Base-by-base conservation (phyloP, 2,329 filamentous ascomycete species). In the Phaeosphaeria sp. region DNA sequence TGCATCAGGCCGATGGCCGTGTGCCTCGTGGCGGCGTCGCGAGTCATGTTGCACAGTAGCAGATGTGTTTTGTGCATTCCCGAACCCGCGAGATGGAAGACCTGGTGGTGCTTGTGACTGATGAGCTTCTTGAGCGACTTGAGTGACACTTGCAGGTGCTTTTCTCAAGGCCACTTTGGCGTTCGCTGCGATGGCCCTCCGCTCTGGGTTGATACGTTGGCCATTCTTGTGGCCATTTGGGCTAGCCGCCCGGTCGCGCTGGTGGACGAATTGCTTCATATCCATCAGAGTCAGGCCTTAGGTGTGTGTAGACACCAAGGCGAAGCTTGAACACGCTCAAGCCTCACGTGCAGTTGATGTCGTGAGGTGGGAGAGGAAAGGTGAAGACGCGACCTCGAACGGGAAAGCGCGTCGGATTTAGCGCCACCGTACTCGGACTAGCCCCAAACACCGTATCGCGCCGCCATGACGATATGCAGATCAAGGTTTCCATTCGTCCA, bases 391-490 rank as follows among this genome's bases (percentile, higher is more conserved):
- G 55, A 57, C 52, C 64, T 64, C 46, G 58, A 70, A 69, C 47
- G 49, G 64, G 71, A 65, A 70, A 68, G 65, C 68, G 67, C 64
- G 64, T 65, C 54, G 47, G 63, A 55, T 59, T 65, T 4, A 27
- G 25, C 25, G 25, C 9, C 9, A 27, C 25, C 25, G 9, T 27
- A 27, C 9, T 65, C 54, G 47, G 62, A 55, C 59, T 65, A 36
- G 23, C 44, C 17, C 22, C 63, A 73, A 74, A 51, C 69, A 52
- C 1, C 41, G 39, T 56, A 61, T 50, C 55, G 22, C 21, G 52
- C 58, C 21, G 52, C 58, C 56, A 71, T 75, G 72, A 73, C 67
- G 70, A 63, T 68, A 64, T 69, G 61, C 68, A 9, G 25, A 27
- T 27, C 25, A 27, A 4, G 25, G 25, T 68, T 59, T 65, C 61